Evolutionary conservation across 345 rosid species (phyloP).

Genomic region (Syzygium jambos): DNA sequence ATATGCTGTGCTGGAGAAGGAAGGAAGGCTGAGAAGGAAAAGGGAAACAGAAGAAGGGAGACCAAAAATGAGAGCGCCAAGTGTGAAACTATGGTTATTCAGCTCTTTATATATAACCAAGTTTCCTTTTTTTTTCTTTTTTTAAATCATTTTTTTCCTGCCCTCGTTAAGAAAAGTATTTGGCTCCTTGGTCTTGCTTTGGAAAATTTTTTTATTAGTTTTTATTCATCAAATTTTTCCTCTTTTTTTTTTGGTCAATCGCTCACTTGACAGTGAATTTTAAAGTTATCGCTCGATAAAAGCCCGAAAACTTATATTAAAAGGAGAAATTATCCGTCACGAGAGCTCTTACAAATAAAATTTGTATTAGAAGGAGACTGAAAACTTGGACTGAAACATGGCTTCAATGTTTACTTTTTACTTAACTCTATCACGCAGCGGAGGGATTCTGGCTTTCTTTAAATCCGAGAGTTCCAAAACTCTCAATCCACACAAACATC

Average conservation of each 20-base stretch:
- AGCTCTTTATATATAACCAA: not conserved
- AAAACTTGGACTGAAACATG: not conserved
- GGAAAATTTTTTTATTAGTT: not conserved
- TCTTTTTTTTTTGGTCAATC: not conserved
- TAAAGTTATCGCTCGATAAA: not conserved
- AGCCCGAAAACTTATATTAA: no score
- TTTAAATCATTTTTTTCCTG: not conserved
- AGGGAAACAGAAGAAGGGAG: not conserved
- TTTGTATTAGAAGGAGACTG: not conserved
- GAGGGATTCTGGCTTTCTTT: not conserved
- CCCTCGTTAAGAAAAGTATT: not conserved
- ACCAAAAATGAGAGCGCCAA: not conserved
- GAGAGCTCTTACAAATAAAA: not conserved
- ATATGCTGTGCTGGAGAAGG: not conserved
- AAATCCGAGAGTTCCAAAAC: accelerated
- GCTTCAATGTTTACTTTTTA: not conserved
- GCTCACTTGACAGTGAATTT: not conserved
- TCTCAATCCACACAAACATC: not conserved
- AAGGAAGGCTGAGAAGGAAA: not conserved
- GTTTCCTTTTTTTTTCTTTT: accelerated
- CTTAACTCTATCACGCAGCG: accelerated
- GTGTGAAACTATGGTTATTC: not conserved
- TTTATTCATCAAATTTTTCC: not conserved
- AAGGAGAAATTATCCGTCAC: not conserved
- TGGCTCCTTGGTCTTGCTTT: not conserved